Conservation (phyloP, 257 asterid genomes). For the Cruciata laevipes region DNA sequence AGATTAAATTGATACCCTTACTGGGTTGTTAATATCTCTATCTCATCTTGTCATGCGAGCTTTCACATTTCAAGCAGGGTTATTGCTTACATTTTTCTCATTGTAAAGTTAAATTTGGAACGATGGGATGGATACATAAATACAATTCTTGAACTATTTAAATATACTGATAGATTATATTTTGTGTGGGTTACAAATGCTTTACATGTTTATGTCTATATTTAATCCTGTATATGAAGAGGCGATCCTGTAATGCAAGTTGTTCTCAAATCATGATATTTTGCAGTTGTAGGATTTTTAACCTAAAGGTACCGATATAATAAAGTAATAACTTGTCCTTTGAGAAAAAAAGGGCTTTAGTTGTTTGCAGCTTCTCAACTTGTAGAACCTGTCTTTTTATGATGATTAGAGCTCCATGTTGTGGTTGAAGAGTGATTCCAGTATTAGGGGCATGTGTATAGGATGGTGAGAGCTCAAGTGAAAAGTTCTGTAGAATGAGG, state of each 20-base stretch:
- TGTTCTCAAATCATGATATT: slow-evolving; percentile 4
- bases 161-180: too few relatives aligned
- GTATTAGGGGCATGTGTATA: slow-evolving; percentile 52
- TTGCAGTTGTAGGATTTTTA: background rate
- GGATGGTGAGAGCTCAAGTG: slow-evolving; percentile 41
- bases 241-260: background rate
- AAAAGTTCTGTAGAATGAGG: slow-evolving; percentile 36
- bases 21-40: background rate
- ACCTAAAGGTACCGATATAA: background rate
- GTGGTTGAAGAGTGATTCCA: slow-evolving; percentile 48
- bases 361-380: background rate
- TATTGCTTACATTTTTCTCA: background rate
- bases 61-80: background rate
- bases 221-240: background rate
- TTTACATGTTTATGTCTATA: background rate
- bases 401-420: slow-evolving; percentile 44
- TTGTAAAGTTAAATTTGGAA: background rate
- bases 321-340: background rate
- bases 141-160: background rate
- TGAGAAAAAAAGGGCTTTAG: background rate
- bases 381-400: slow-evolving; percentile 15
- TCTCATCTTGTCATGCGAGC: background rate
- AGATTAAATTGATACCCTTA: background rate
- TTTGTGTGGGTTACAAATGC: too few relatives aligned
- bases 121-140: background rate